Conservation (phyloP, 192 early-diverging fungal species). For the Backusella circina region DNA sequence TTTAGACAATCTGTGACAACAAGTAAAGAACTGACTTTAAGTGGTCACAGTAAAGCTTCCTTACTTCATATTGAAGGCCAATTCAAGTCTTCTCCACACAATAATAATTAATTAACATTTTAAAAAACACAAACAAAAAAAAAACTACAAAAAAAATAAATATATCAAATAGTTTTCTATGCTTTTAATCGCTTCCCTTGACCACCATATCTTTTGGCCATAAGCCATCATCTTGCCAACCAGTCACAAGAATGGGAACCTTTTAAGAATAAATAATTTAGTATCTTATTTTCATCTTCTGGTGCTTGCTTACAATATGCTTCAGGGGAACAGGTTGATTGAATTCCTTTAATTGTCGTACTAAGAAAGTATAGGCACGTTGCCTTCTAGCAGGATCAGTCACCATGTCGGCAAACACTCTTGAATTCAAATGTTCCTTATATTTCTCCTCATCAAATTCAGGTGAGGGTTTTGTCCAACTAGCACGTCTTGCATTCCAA, state of each 20-base stretch:
- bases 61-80: conserved; percentile 42
- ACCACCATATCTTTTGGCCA: conserved; percentile 45
- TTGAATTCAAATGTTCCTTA: conserved; percentile 26
- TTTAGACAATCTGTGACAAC: conserved; percentile 36
- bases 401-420: conserved; percentile 3
- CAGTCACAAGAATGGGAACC: conserved; percentile 49
- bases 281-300: not conserved
- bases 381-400: conserved; percentile 25
- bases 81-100: conserved; percentile 26
- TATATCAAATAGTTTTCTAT: not conserved
- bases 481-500: conserved; percentile 44
- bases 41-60: conserved; percentile 35
- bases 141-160: not conserved
- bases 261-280: conserved; percentile 19
- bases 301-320: conserved; percentile 38
- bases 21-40: conserved; percentile 32
- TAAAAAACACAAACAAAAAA: not conserved
- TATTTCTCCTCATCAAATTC: conserved; percentile 23
- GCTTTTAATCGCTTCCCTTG: conserved; percentile 1
- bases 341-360: conserved; percentile 40
- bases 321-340: conserved; percentile 45
- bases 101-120: not conserved
- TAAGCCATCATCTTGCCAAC: conserved; percentile 53
- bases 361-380: conserved; percentile 43
- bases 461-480: conserved; percentile 38